Percentiles rank a stretch among this genome's conserved stretches.
Evolutionary conservation across 225 moss, liverwort and hornwort genomes (phyloP).

Genomic region (Pseudoscleropodium purum): DNA sequence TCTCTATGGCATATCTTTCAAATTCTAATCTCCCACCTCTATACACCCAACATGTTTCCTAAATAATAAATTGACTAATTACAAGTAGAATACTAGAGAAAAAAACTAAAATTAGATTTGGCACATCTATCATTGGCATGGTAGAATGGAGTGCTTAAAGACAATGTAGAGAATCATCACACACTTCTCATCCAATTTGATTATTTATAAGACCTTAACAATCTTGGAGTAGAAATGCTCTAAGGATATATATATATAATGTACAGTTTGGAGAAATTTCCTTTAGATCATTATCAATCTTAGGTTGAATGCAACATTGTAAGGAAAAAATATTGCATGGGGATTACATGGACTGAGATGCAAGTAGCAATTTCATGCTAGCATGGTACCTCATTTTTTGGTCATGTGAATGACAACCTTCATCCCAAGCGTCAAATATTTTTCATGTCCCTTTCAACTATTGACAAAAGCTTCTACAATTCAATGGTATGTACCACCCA

Average conservation of each 20-base stretch:
- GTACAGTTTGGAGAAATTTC: neutral
- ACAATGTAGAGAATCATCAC: neutral
- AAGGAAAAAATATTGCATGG: neutral
- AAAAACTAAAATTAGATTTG: neutral
- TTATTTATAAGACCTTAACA: neutral
- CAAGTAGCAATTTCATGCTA: neutral
- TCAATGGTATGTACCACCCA: neutral
- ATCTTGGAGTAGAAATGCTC: neutral
- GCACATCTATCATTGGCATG: neutral
- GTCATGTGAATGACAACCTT: neutral
- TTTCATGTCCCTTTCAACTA: neutral
- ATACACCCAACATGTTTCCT: neutral
- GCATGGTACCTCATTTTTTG: neutral
- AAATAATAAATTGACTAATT: neutral
- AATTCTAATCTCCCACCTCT: neutral
- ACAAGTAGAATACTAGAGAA: neutral
- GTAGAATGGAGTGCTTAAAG: neutral
- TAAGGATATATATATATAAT: neutral
- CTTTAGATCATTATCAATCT: neutral
- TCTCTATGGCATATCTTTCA: neutral
- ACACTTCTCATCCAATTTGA: neutral
- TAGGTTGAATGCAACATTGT: accelerated
- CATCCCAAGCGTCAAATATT: neutral
- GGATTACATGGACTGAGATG: neutral
- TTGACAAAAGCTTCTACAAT: neutral